Evolutionary conservation across 2,329 filamentous ascomycete species (phyloP).

Genomic region (Ustilaginoidea virens): DNA sequence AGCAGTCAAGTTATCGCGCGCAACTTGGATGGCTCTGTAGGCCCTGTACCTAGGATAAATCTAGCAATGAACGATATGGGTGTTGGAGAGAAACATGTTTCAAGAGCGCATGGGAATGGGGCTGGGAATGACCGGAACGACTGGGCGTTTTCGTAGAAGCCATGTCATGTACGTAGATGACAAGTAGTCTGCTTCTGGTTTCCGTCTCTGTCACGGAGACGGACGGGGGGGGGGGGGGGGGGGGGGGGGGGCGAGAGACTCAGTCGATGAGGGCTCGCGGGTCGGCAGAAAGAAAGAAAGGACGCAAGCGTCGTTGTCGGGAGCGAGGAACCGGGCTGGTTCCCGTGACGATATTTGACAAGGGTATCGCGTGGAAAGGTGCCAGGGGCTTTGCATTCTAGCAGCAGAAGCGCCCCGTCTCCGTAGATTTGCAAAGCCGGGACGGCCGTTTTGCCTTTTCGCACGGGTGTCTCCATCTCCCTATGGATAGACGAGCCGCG

Average conservation of each 20-base stretch:
- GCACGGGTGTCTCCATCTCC: too few relatives aligned
- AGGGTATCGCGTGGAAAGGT: too few relatives aligned
- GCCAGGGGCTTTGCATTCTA: too few relatives aligned
- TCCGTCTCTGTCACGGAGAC: constrained; percentile 8
- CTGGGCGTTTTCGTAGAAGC: constrained; percentile 77
- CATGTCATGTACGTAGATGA: constrained; percentile 82
- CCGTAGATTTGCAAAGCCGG: too few relatives aligned
- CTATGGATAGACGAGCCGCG: too few relatives aligned
- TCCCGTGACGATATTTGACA: too few relatives aligned
- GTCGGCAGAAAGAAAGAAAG: too few relatives aligned
- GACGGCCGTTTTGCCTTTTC: too few relatives aligned
- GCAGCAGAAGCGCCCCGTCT: too few relatives aligned
- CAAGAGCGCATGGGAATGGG: constrained; percentile 65
- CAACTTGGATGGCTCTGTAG: constrained; percentile 54
- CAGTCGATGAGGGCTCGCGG: constrained; percentile 36
- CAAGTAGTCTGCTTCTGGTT: constrained; percentile 43
- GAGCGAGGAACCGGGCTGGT: too few relatives aligned
- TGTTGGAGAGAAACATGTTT: constrained; percentile 48
- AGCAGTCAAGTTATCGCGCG: constrained; percentile 65
- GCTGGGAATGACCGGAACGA: constrained; percentile 81
- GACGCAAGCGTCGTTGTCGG: too few relatives aligned
- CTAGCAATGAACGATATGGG: constrained; percentile 74
- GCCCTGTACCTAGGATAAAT: constrained; percentile 72
- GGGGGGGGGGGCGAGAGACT: constrained; percentile 25
- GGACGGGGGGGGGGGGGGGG: too few relatives aligned